phyloP scores from a whole-genome alignment of 2,329 filamentous ascomycete genomes.

The Zasmidium cellare region DNA sequence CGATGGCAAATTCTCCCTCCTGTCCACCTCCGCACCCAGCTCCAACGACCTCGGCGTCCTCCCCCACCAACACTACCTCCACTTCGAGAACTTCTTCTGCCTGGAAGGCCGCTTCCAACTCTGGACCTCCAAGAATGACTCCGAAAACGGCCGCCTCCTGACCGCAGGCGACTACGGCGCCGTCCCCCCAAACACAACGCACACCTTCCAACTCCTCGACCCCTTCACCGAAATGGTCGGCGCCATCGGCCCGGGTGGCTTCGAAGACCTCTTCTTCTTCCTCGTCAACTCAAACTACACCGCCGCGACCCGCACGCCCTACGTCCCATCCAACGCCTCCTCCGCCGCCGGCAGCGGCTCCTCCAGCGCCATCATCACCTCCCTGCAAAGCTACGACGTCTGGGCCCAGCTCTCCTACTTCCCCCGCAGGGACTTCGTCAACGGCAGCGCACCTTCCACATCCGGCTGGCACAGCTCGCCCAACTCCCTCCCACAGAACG shows the following conservation, averaged over 20 bases:
- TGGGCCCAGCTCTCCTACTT: constrained; percentile 44
- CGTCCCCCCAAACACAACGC: constrained; percentile 47
- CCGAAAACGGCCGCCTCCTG: constrained; percentile 40
- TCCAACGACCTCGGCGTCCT: constrained; percentile 6
- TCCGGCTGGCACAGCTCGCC: constrained; percentile 34
- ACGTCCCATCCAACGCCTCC: constrained; percentile 36
- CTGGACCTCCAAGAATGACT: constrained; percentile 43
- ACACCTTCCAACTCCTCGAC: constrained; percentile 51
- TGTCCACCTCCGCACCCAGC: constrained; percentile 3
- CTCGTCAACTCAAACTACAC: constrained; percentile 39
- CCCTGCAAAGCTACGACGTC: constrained; percentile 47
- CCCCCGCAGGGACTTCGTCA: constrained; percentile 43
- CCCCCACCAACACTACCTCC: constrained; percentile 8
- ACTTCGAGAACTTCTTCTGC: constrained; percentile 13
- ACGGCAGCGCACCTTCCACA: constrained; percentile 41
- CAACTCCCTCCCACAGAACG: constrained; percentile 37
- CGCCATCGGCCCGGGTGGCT: constrained; percentile 49
- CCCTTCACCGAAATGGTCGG: constrained; percentile 51
- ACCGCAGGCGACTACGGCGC: constrained; percentile 48
- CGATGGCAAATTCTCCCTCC: constrained; percentile 8
- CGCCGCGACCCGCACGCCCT: constrained; percentile 39
- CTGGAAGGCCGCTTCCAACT: constrained; percentile 42
- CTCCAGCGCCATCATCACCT: constrained; percentile 35
- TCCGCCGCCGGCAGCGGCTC: constrained; percentile 31
- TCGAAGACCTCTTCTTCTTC: constrained; percentile 43